phyloP scores from a whole-genome alignment of 768 basidiomycete species.

The Astraeus odoratus region DNA sequence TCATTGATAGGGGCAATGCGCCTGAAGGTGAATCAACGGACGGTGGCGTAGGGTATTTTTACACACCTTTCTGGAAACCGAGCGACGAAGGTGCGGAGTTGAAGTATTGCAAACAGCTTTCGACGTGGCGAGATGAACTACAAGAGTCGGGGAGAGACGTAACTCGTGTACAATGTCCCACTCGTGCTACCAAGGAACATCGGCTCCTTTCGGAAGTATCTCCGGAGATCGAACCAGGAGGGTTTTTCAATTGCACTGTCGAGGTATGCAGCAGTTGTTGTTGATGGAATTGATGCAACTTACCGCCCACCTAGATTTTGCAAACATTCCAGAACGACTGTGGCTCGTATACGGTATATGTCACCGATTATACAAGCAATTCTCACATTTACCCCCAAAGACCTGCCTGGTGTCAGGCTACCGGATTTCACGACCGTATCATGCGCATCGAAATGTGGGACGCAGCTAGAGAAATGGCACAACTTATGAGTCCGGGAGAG shows the following conservation, averaged over 20 bases:
- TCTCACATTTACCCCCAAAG: conserved; percentile 25
- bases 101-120: conserved; percentile 36
- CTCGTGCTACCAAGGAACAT: conserved; percentile 29
- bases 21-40: conserved; percentile 29
- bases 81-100: conserved; percentile 30
- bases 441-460: conserved; percentile 61
- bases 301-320: conserved; percentile 36
- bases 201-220: conserved; percentile 44
- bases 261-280: conserved; percentile 36
- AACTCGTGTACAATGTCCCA: conserved; percentile 10
- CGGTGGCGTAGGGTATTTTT: conserved; percentile 31
- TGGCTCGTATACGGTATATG: conserved; percentile 42
- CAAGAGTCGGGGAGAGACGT: conserved; percentile 15
- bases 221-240: conserved; percentile 36
- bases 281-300: neutral
- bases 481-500: conserved; percentile 39
- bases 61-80: conserved; percentile 41
- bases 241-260: conserved; percentile 58
- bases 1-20: conserved; percentile 30
- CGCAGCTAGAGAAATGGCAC: conserved; percentile 34
- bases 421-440: conserved; percentile 35
- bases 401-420: conserved; percentile 42
- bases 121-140: conserved; percentile 46
- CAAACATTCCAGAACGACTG: conserved; percentile 34
- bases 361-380: conserved; percentile 60